These are phyloP conservation scores for Cucumis sativus DNA, from an alignment of 306 rosid species.

Conservation along the genomic window Cucumber_9930_V3 NC_026660.2:9789001-9789500, in stretches of 20 bases:
- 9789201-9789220: background rate
- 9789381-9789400: slow-evolving; percentile 27
- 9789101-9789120: background rate
- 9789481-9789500: slow-evolving; percentile 22
- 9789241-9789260: background rate
- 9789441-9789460: background rate
- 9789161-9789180: background rate
- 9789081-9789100: background rate
- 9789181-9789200: background rate
- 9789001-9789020: background rate
- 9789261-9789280: background rate
- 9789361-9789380: slow-evolving; percentile 69
- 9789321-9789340: slow-evolving; percentile 13
- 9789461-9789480: slow-evolving; percentile 29
- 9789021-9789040: background rate
- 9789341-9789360: slow-evolving; percentile 46
- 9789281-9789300: background rate
- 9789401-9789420: slow-evolving; percentile 27
- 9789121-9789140: background rate
- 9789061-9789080: background rate
- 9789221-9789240: background rate
- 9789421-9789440: slow-evolving; percentile 16
- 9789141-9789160: background rate
- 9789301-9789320: background rate
- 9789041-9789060: background rate